Evolutionary conservation across 2,329 filamentous ascomycete genomes (phyloP).

Genomic region (Fusarium xylarioides): DNA sequence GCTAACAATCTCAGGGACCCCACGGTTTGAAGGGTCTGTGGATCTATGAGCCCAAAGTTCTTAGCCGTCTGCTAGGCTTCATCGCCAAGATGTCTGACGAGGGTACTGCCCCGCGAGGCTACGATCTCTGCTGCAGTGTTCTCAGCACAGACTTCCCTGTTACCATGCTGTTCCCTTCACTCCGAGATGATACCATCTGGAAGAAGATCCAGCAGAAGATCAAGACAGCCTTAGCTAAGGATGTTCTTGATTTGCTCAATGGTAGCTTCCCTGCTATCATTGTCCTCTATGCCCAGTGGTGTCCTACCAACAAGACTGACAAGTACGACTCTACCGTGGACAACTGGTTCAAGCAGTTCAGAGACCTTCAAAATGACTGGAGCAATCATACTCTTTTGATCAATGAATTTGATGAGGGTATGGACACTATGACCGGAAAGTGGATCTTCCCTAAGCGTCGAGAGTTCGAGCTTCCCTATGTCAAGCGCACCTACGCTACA

Average conservation of each 20-base stretch:
- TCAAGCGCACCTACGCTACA: slow-evolving; percentile 57
- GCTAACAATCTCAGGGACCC: background rate
- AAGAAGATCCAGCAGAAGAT: slow-evolving; percentile 46
- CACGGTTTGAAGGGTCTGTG: slow-evolving; percentile 52
- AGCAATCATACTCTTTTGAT: slow-evolving; percentile 35
- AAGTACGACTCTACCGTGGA: slow-evolving; percentile 46
- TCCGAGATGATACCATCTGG: slow-evolving; percentile 41
- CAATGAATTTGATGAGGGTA: slow-evolving; percentile 51
- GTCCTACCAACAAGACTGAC: slow-evolving; percentile 51
- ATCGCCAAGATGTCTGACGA: slow-evolving; percentile 57
- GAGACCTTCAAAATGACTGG: slow-evolving; percentile 45
- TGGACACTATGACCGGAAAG: slow-evolving; percentile 54
- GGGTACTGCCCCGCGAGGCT: slow-evolving; percentile 54
- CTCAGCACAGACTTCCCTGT: slow-evolving; percentile 53
- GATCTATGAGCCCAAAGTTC: slow-evolving; percentile 50
- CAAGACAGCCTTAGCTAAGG: slow-evolving; percentile 48
- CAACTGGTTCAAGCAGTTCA: slow-evolving; percentile 53
- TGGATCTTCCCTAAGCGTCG: slow-evolving; percentile 58
- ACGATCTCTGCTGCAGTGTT: slow-evolving; percentile 58
- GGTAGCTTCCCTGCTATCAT: slow-evolving; percentile 53
- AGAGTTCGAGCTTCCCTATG: slow-evolving; percentile 59
- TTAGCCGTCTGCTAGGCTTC: slow-evolving; percentile 51
- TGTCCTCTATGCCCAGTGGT: slow-evolving; percentile 60
- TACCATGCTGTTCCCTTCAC: slow-evolving; percentile 48
- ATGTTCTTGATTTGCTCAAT: slow-evolving; percentile 49